Base-by-base conservation (phyloP, 2,329 filamentous ascomycete genomes). In the Aspergillus bombycis region DNA sequence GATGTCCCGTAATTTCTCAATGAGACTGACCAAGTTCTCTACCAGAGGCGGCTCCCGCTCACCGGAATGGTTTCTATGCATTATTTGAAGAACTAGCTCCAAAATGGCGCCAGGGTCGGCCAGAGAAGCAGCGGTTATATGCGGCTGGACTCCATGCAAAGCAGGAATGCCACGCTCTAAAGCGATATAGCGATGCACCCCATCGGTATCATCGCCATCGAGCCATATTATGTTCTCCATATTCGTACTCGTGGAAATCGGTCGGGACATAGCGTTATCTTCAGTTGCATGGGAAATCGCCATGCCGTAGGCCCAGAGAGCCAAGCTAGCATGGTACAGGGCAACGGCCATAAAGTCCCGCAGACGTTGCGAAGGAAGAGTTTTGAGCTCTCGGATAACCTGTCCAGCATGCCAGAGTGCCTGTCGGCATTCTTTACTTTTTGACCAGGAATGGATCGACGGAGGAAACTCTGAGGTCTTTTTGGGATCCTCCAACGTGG, bases 21-120 rank as follows among this genome's bases (percentile, higher is more conserved):
- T 41, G 16, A 41, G 38, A 41, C 19, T 16, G 38, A 41, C 38
- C 19, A 41, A n/a, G 19, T 41, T 41, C 38, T 41, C 38, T n/a
- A 41, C 38, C 38, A 41, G 19, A 41, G 38, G 38, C 38, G 38
- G 38, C 8, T 41, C 38, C 38, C 38, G 38, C 38, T 41, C 16
- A 56, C 34, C 38, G 21, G 46, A 21, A 32, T 56, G 61, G 83
- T 84, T 67, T 16, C 60, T 36, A n/a, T 61, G 59, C 63, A 66
- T 65, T 28, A 66, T 21, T 41, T n/a, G 53, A 8, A 66, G 38
- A 12, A 63, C 41, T 28, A 61, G 34, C n/a, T 61, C 60, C n/a
- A 66, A 34, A 7, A 66, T 55, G 3, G 59, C 50, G 19, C 50
- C 50, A 16, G 52, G 53, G 14, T 57, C 41, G 9, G 38, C 19